These are phyloP conservation scores for Globisporangium abappressorium DNA, from an alignment of 352 stramenopile species.

Conservation along the genomic window DNA sequence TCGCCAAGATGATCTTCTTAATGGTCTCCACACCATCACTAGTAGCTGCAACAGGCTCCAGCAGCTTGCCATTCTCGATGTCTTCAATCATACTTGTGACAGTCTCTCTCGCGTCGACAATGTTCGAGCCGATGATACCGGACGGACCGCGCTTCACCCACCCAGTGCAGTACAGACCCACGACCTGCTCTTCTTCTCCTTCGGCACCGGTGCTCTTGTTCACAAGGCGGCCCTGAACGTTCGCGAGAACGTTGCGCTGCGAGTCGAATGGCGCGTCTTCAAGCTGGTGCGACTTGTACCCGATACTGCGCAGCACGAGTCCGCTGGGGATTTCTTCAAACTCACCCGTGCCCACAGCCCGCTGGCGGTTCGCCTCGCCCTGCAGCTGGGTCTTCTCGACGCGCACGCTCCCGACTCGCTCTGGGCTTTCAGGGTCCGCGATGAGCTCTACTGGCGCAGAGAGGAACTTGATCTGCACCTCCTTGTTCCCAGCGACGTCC, in stretches of 20 bases:
- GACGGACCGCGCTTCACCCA: slow-evolving; percentile 97
- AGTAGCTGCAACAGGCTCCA: slow-evolving; percentile 24
- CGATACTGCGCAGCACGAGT: slow-evolving; percentile 81
- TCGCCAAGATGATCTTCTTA: slow-evolving; percentile 40
- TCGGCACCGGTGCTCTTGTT: slow-evolving; percentile 24
- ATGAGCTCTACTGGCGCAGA: slow-evolving; percentile 81
- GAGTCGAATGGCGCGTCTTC: slow-evolving; percentile 82
- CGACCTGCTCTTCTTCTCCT: slow-evolving; percentile 27
- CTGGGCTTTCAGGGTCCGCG: slow-evolving; percentile 40
- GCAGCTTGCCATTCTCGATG: slow-evolving; percentile 44
- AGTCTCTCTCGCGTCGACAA: slow-evolving; percentile 95
- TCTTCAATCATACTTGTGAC: slow-evolving; percentile 92
- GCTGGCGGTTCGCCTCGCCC: slow-evolving; percentile 80
- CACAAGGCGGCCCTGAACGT: slow-evolving; percentile 62
- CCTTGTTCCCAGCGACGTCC: slow-evolving; percentile 26
- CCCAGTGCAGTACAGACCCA: slow-evolving; percentile 93
- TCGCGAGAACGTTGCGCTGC: slow-evolving; percentile 53
- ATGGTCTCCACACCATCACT: slow-evolving; percentile 36
- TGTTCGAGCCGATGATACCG: slow-evolving; percentile 99
- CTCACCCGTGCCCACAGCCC: slow-evolving; percentile 80
- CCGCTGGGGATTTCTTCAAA: slow-evolving; percentile 82
- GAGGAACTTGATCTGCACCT: slow-evolving; percentile 91
- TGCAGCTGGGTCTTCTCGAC: slow-evolving; percentile 89
- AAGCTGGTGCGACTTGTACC: slow-evolving; percentile 91
- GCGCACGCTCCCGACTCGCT: slow-evolving; percentile 60